Base-by-base conservation (phyloP, 1,139 yeast species). In the Saccharomyces uvarum region DNA sequence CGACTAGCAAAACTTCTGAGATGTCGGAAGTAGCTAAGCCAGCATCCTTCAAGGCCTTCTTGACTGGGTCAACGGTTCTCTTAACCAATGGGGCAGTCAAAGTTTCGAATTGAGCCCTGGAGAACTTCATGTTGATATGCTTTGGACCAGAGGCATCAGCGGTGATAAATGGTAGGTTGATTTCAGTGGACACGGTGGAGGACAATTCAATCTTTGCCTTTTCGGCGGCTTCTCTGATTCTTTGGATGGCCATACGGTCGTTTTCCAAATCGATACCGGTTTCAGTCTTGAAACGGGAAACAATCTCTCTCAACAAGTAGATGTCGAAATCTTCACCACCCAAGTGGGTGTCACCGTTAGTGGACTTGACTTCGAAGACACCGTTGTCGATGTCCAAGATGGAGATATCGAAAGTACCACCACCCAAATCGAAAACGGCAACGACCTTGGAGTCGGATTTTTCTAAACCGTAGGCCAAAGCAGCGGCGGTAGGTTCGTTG, bases 271-370 rank as follows among this genome's bases (percentile, higher is more conserved):
- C 97, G 65, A 86, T 80, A 64, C 78, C 79, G 73, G 88, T 85
- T 79, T 89, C 90, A 84, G 88, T 88, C 81, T 89, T 87, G 80
- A 88, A 89, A 61, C 84, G 77, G 75, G 85, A 86, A 66, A 86
- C 78, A 73, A 90, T 86, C 78, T 89, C 88, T 76, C 86, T 84
- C 64, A 90, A 90, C 63, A 90, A 78, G 73, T 89, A 86, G 80
- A 83, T 83, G 77, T 90, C 97, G 70, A 90, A 90, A 79, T 90
- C 97, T 79, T 89, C 97, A 81, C 97, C 97, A 80, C 96, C 96
- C 73, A 88, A 82, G 75, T 88, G 96, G 68, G 96, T 88, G 75
- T 88, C 96, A 83, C 96, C 96, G 65, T 95, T 90, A 63, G 96
- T 88, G 63, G 96, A 89, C 78, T 87, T 82, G 65, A 90, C 97